Evolutionary conservation across 2,329 filamentous ascomycete genomes (phyloP), one percentile per base, ranked within the genome.

Genomic region (Talaromyces atroroseus): DNA sequence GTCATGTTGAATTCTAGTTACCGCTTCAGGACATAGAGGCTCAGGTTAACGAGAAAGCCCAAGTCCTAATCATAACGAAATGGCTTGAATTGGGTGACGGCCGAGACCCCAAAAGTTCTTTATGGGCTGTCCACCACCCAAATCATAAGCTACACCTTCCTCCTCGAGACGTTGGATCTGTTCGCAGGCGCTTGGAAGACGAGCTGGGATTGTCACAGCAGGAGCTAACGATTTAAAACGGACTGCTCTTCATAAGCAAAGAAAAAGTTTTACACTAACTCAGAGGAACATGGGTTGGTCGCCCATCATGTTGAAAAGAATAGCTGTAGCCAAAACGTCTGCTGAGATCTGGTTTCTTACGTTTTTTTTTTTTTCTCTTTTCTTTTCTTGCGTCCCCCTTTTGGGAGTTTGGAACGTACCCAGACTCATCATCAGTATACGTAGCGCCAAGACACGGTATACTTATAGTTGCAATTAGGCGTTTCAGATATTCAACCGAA

Each of bases 71-170:
- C 21, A 29, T 55, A 14, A 55, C 53, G n/a, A 55, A 55, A 55
- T 55, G 46, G 46, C n/a, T 50, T 16, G 45, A 55, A 1, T 34
- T 55, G 36, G 53, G 53, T 36, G 42, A 55, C 16, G 53, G 53
- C 20, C 29, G 24, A 6, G 20, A 44, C 36, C 34, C 53, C 2
- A 12, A 55, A 6, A 23, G 21, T 20, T 36, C 47, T 42, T 23
- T 23, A 12, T 55, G 53, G 53, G 21, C 3, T 26, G 53, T 16
- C 23, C 47, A 40, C 6, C n/a, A 14, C n/a, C 2, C 2, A 3
- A 21, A 20, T 42, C 24, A 36, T 18, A 38, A 20, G 7, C 4
- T 8, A 29, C 26, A 32, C 5, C 23, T 49, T 6, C 29, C 42
- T 24, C 21, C 38, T 50, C 29, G 23, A 34, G 21, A 50, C 12